These are phyloP conservation scores for Saprolegnia diclina DNA, from an alignment of 352 stramenopile species.

Conservation along the genomic window DNA sequence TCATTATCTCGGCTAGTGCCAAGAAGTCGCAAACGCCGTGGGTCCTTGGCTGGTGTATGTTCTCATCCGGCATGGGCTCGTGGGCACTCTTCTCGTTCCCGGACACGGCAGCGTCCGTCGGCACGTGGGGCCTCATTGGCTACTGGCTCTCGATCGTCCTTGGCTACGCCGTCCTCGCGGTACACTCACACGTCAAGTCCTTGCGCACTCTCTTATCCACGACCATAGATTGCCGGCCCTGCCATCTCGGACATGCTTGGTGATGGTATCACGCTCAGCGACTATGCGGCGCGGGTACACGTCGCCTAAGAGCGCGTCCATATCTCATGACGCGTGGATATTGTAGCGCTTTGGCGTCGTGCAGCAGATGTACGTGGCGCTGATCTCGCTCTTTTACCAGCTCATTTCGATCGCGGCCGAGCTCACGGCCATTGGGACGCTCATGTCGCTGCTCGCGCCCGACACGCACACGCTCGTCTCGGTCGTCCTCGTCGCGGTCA, in stretches of 20 bases:
- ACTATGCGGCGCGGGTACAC: constrained; percentile 51
- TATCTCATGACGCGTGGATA: neutral
- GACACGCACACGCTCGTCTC: constrained; percentile 46
- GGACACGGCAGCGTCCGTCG: constrained; percentile 61
- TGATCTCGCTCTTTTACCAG: constrained; percentile 75
- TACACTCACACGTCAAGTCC: constrained; percentile 22
- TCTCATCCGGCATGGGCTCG: constrained; percentile 66
- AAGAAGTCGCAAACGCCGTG: constrained; percentile 58
- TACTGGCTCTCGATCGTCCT: constrained; percentile 60
- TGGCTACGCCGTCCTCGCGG: constrained; percentile 50
- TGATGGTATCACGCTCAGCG: constrained; percentile 65
- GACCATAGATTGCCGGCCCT: constrained; percentile 13
- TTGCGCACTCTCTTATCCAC: too few species aligned
- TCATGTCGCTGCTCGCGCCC: constrained; percentile 47
- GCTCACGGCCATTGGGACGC: constrained; percentile 51
- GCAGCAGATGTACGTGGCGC: constrained; percentile 60
- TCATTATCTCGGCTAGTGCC: constrained; percentile 32
- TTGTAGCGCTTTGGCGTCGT: constrained; percentile 50
- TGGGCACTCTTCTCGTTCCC: constrained; percentile 74
- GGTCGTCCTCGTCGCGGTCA: constrained; percentile 49
- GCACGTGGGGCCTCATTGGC: constrained; percentile 68
- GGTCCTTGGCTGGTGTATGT: constrained; percentile 71
- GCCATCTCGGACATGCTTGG: constrained; percentile 36
- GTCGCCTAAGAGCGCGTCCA: neutral
- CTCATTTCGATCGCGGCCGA: constrained; percentile 75